Evolutionary conservation across 2,329 filamentous ascomycete species (phyloP).

Genomic region (Fusarium subglutinans): DNA sequence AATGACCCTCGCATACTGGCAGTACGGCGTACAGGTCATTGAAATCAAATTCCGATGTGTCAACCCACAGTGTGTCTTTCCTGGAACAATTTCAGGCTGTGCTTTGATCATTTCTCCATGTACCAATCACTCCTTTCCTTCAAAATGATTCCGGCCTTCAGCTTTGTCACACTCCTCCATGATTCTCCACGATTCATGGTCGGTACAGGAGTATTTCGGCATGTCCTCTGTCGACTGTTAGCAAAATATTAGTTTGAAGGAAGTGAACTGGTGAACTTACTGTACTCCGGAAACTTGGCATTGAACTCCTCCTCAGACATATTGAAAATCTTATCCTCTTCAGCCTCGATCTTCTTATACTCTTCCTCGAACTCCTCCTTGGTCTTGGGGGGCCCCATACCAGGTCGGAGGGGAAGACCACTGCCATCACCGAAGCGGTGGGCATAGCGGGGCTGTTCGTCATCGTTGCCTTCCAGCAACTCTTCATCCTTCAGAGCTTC

Average conservation of each 20-base stretch:
- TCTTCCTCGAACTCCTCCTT: too few species aligned
- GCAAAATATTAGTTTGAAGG: neutral
- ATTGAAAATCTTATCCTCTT: too few species aligned
- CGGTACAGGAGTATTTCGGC: neutral
- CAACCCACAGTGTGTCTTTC: neutral
- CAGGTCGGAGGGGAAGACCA: too few species aligned
- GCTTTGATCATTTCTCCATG: neutral
- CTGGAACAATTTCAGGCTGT: neutral
- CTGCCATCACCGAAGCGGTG: accelerated
- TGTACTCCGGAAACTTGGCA: too few species aligned
- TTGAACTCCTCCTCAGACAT: too few species aligned
- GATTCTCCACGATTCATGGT: neutral
- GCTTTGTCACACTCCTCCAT: neutral
- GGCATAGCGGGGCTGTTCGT: too few species aligned
- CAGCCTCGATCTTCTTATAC: too few species aligned
- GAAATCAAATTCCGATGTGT: accelerated
- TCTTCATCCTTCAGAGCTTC: too few species aligned
- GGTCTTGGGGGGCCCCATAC: too few species aligned
- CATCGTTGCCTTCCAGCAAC: too few species aligned
- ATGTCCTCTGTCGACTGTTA: neutral
- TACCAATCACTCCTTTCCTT: neutral
- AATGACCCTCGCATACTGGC: neutral
- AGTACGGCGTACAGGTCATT: neutral
- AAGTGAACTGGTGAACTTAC: too few species aligned
- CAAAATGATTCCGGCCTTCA: neutral